These are phyloP conservation scores for Athelia sp. DNA, from an alignment of 1,284 basidiomycete genomes.

Conservation along the genomic window DNA sequence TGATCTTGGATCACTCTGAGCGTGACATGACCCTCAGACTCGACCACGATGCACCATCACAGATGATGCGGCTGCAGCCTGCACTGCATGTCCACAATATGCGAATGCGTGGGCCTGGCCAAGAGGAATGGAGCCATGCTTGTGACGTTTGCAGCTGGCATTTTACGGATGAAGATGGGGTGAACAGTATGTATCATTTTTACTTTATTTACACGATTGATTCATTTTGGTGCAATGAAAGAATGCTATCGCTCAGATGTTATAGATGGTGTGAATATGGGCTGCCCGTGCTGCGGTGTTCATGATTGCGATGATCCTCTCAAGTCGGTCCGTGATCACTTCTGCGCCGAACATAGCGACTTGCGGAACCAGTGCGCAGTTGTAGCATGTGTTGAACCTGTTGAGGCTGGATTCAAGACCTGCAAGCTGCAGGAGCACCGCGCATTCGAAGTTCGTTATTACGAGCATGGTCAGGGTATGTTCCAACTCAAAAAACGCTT, in stretches of 20 bases:
- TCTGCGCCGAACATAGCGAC: constrained; percentile 17
- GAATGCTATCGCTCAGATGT: constrained; percentile 10
- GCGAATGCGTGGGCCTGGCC: neutral
- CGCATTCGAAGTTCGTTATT: constrained; percentile 12
- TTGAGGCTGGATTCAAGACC: constrained; percentile 8
- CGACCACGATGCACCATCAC: neutral
- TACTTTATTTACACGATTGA: neutral
- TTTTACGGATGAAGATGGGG: neutral
- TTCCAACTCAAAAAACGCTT: constrained; percentile 17
- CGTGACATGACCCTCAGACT: neutral
- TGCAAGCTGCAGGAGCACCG: constrained; percentile 12
- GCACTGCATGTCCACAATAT: neutral
- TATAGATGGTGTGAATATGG: constrained; percentile 25
- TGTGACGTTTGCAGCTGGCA: neutral
- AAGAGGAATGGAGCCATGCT: neutral
- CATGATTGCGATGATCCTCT: constrained; percentile 18
- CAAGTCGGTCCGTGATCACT: constrained; percentile 16
- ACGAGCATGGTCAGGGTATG: constrained; percentile 12
- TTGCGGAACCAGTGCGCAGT: constrained; percentile 14
- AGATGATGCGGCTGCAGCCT: neutral
- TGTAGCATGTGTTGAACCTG: constrained; percentile 7
- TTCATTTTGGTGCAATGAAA: constrained; percentile 2
- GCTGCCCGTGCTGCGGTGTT: constrained; percentile 20
- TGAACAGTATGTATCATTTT: neutral
- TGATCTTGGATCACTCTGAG: neutral